Conservation (phyloP, 2,329 filamentous ascomycete genomes). For the Fusarium sterilihyphosum region DNA sequence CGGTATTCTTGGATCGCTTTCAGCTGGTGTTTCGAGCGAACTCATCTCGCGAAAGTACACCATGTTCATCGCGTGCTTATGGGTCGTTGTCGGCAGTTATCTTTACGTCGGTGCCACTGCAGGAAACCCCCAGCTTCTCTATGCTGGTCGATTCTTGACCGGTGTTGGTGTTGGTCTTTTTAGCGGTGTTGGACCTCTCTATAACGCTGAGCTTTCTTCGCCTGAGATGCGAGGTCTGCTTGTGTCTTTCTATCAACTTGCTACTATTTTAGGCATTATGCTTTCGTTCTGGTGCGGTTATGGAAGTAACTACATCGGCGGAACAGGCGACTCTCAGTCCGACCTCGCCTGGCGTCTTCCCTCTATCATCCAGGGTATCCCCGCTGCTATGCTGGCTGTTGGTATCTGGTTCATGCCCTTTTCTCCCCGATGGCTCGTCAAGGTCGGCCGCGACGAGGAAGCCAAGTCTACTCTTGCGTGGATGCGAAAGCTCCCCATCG, state of each 20-base stretch:
- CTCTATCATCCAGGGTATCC: slow-evolving; percentile 56
- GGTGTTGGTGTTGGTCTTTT: slow-evolving; percentile 60
- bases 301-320: slow-evolving; percentile 59
- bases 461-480: slow-evolving; percentile 50
- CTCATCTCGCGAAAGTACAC: slow-evolving; percentile 62
- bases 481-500: slow-evolving; percentile 48
- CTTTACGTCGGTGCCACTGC: slow-evolving; percentile 55
- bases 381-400: slow-evolving; percentile 64
- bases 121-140: slow-evolving; percentile 53
- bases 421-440: slow-evolving; percentile 79
- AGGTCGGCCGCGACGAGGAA: slow-evolving; percentile 76
- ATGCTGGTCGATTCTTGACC: slow-evolving; percentile 60
- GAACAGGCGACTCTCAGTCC: slow-evolving; percentile 54
- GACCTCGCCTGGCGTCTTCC: slow-evolving; percentile 57
- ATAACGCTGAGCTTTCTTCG: slow-evolving; percentile 64
- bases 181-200: slow-evolving; percentile 56
- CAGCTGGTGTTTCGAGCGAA: slow-evolving; percentile 59
- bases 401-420: slow-evolving; percentile 86
- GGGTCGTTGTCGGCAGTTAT: slow-evolving; percentile 58
- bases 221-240: slow-evolving; percentile 74
- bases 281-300: slow-evolving; percentile 60
- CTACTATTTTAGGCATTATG: slow-evolving; percentile 53
- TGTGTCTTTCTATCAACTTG: slow-evolving; percentile 71
- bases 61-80: slow-evolving; percentile 60
- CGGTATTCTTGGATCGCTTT: slow-evolving; percentile 59